phyloP scores from a whole-genome alignment of 2,329 filamentous ascomycete genomes.

The Diplodia scrobiculata region DNA sequence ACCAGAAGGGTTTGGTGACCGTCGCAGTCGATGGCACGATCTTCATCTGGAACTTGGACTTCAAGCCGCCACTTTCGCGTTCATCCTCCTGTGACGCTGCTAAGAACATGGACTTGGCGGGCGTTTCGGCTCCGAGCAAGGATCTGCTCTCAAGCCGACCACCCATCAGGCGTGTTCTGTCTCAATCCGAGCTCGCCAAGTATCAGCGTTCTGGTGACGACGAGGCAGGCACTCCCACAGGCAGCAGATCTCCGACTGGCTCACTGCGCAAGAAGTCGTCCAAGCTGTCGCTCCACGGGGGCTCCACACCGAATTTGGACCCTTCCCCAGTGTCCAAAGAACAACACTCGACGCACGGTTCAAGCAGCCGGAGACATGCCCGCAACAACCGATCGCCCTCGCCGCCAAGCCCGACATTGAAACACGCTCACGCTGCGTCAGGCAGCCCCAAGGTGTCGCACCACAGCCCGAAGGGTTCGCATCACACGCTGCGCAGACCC shows the following conservation, averaged over 20 bases:
- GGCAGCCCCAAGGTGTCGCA: conserved; percentile 12
- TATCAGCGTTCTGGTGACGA: conserved; percentile 60
- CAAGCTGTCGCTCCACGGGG: conserved; percentile 50
- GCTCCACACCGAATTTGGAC: conserved; percentile 48
- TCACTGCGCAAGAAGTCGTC: conserved; percentile 59
- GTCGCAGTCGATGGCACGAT: conserved; percentile 56
- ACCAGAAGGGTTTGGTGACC: conserved; percentile 52
- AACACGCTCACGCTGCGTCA: background rate
- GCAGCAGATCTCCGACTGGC: conserved; percentile 51
- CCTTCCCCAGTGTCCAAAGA: conserved; percentile 39
- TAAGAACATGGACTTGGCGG: conserved; percentile 44
- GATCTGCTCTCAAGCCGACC: conserved; percentile 55
- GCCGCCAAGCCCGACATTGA: conserved; percentile 41
- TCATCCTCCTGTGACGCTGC: conserved; percentile 40
- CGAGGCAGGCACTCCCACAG: conserved; percentile 38
- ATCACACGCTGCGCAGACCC: conserved; percentile 12
- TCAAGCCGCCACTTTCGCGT: conserved; percentile 34
- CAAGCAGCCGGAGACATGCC: conserved; percentile 35
- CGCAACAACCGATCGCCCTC: conserved; percentile 47
- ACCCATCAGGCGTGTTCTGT: conserved; percentile 81
- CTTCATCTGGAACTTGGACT: conserved; percentile 50
- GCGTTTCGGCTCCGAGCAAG: conserved; percentile 38
- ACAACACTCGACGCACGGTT: background rate
- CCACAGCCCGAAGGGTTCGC: conserved; percentile 24
- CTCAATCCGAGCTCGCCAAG: conserved; percentile 81